Percentiles rank a stretch among this genome's conserved stretches.
Conservation (phyloP, 176 grass and related monocot species). For the Raddia guianensis region DNA sequence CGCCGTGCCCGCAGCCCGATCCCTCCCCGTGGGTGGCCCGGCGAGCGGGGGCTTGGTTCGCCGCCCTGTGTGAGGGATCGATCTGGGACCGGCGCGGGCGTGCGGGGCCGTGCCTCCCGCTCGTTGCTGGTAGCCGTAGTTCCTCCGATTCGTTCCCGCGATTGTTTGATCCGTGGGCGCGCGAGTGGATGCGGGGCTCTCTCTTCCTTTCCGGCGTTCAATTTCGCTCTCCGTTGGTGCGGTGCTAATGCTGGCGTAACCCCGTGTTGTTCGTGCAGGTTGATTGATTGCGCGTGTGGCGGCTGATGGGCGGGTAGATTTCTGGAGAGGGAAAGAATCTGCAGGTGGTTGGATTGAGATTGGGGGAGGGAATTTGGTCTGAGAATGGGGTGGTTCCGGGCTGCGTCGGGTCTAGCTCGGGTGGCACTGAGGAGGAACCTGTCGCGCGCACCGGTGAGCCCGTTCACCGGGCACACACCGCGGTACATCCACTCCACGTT, state of each 20-base stretch:
- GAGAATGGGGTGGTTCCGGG: slow-evolving; percentile 77
- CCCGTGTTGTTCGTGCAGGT: not conserved
- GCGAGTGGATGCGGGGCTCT: not conserved
- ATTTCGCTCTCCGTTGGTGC: not conserved
- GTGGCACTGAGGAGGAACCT: slow-evolving; percentile 62
- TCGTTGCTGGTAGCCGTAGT: too few species aligned
- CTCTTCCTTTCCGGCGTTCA: not conserved
- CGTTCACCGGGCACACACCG: slow-evolving; percentile 27
- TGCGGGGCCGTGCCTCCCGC: too few species aligned
- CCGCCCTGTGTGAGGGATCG: too few species aligned
- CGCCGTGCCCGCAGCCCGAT: too few species aligned
- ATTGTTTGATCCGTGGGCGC: too few species aligned
- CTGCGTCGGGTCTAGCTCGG: slow-evolving; percentile 71
- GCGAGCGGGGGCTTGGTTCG: too few species aligned
- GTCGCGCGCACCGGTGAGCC: slow-evolving; percentile 16
- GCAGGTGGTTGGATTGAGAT: not conserved
- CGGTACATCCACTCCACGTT: slow-evolving; percentile 57
- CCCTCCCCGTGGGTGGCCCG: too few species aligned
- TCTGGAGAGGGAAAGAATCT: not conserved
- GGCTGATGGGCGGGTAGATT: slow-evolving; percentile 35
- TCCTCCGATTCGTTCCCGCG: too few species aligned
- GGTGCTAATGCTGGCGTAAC: not conserved
- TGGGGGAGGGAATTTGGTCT: slow-evolving; percentile 33
- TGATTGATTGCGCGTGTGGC: slow-evolving; percentile 1
- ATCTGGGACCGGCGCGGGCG: too few species aligned